A percentile compares a stretch with the other conserved stretches of the same genome.
Evolutionary conservation across 176 grass and related monocot species (phyloP).

Genomic region (Hyparrhenia diplandra): DNA sequence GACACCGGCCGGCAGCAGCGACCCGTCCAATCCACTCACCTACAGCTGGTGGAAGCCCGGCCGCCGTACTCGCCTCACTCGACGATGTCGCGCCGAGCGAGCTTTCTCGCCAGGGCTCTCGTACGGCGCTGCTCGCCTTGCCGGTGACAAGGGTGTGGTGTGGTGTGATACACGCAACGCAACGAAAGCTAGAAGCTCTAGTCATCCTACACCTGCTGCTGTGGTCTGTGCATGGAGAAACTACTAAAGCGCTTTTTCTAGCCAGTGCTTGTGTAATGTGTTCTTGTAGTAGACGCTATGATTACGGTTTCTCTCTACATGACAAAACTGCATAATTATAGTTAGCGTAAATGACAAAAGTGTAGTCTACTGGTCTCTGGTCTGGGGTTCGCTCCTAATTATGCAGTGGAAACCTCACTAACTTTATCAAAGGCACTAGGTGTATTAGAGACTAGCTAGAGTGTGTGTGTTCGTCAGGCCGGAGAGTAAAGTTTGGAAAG

Average conservation of each 20-base stretch:
- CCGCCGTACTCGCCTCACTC: neutral
- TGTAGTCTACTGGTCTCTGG: neutral
- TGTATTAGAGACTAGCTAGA: neutral
- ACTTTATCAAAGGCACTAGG: conserved; percentile 12
- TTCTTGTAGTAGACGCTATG: conserved; percentile 30
- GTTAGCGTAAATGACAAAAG: conserved; percentile 8
- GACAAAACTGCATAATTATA: conserved; percentile 25
- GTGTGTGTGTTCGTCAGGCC: neutral
- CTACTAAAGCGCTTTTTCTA: conserved; percentile 25
- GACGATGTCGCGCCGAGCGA: neutral
- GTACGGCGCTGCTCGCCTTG: conserved; percentile 19
- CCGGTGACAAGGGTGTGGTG: conserved; percentile 4
- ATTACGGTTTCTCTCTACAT: neutral
- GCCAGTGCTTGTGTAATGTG: neutral
- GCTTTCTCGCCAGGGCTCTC: neutral
- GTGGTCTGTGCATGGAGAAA: neutral
- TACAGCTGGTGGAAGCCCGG: neutral
- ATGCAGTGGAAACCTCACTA: neutral
- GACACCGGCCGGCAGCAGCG: neutral
- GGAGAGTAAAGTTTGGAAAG: neutral
- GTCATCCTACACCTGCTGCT: no score
- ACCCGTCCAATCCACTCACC: neutral
- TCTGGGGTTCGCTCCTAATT: neutral
- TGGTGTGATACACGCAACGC: neutral
- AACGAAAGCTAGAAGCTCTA: neutral